Base-by-base conservation (phyloP, 768 basidiomycete genomes). In the Thelephora aurantiotincta region DNA sequence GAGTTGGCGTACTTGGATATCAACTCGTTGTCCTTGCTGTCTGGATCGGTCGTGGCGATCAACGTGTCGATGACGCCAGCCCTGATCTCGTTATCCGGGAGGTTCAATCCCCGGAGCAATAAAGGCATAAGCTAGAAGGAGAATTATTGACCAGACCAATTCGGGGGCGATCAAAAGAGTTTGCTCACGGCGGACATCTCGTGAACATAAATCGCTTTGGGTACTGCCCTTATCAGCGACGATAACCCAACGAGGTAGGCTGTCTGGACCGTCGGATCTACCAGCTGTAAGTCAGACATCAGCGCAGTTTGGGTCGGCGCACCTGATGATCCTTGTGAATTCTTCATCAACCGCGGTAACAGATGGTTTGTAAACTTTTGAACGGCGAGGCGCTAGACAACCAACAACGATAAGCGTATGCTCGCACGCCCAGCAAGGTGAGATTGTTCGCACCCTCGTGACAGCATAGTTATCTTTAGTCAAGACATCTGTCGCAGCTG, bases 161-260 rank as follows among this genome's bases (percentile, higher is more conserved):
- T 41, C 14, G 16, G 16, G 7, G 16, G 11, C 3, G 20, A 35
- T 33, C 35, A 18, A 30, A 43, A 22, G 18, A 23, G 41, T 33
- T 34, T 11, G 59, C 73, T 42, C 48, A 82, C 82, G 13, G 63
- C 61, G 23, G 80, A 61, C 61, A 98, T 73, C 53, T 88, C 75
- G 19, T 78, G 69, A 5, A 70, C 65, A 55, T 89, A 91, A 12
- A 85, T 65, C 2, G 78, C 69, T 51, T 84, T 82, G 0, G 93
- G 90, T 12, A 89, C 73, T 6, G 83, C 74, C 50, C 77, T 80
- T 52, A 97, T 75, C 7, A 98, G 68, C 18, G 81, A 80, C 0
- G 85, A 79, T 23, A 98, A 71, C 2, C 90, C 90, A 33, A 91
- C 79, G 2, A 98, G 74, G 59, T 84, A 79, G 1, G 88, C 77